A percentile compares a stretch with the other conserved stretches of the same genome.
Conservation (phyloP, 2,329 filamentous ascomycete species). For the Pseudogymnoascus sp. region DNA sequence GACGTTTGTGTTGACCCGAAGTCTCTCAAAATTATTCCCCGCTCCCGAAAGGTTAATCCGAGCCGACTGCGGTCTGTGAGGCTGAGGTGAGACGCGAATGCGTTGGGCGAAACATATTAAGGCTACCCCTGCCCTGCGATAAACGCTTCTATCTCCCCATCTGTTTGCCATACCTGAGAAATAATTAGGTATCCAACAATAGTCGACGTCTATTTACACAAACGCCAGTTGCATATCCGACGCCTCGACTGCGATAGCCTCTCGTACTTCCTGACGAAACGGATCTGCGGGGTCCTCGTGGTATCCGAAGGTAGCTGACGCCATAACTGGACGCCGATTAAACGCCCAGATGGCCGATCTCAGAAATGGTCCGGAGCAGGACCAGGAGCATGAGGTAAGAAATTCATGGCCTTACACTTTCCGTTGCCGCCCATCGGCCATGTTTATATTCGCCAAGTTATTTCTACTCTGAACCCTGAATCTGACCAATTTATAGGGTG, state of each 20-base stretch:
- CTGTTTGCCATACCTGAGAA: neutral
- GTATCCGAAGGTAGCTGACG: constrained; percentile 7
- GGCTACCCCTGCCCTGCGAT: constrained; percentile 4
- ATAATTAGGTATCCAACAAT: neutral
- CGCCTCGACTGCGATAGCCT: neutral
- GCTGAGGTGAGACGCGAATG: constrained; percentile 8
- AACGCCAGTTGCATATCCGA: neutral
- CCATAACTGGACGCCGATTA: constrained; percentile 7
- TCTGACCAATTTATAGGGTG: constrained; percentile 51
- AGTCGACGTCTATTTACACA: neutral
- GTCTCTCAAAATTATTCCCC: neutral
- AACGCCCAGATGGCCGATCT: constrained; percentile 24
- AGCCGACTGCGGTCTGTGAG: neutral
- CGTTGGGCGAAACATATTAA: neutral
- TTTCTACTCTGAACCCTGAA: neutral
- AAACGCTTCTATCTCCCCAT: neutral
- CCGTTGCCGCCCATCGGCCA: neutral
- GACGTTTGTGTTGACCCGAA: neutral
- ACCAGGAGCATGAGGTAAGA: constrained; percentile 25
- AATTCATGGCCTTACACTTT: neutral
- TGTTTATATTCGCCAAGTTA: neutral
- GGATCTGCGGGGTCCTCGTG: constrained; percentile 8
- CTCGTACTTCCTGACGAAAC: neutral
- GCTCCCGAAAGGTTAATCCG: constrained; percentile 10
- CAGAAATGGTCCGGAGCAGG: constrained; percentile 21